These are phyloP conservation scores for Eremothecium sinecaudum DNA, from an alignment of 1,139 yeast genomes.

Conservation along the genomic window DNA sequence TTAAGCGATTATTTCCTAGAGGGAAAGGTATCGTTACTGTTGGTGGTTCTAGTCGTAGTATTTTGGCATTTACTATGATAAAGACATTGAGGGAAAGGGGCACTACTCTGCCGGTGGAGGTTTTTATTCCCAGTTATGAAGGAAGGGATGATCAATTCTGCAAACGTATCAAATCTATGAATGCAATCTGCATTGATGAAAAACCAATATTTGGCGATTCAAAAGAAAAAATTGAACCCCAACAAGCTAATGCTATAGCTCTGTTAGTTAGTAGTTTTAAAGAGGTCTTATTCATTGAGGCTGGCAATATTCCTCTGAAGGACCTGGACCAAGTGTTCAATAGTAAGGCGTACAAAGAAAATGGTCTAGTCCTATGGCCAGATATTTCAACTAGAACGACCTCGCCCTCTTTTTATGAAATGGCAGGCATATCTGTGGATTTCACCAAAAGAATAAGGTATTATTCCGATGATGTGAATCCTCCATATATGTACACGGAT, in stretches of 20 bases:
- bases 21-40: conserved; percentile 56
- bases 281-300: conserved; percentile 52
- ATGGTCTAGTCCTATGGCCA: conserved; percentile 52
- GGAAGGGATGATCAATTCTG: conserved; percentile 43
- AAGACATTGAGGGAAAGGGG: conserved; percentile 46
- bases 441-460: conserved; percentile 19
- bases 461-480: conserved; percentile 21
- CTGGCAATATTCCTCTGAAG: conserved; percentile 54
- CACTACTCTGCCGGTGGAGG: conserved; percentile 49
- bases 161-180: conserved; percentile 31
- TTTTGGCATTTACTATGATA: conserved; percentile 46
- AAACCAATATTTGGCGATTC: conserved; percentile 30
- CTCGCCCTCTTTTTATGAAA: conserved; percentile 48
- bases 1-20: conserved; percentile 17
- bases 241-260: conserved; percentile 56
- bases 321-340: conserved; percentile 45
- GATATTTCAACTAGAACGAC: conserved; percentile 62
- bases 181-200: conserved; percentile 45
- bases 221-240: conserved; percentile 39
- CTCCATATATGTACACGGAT: conserved; percentile 17
- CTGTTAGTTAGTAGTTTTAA: conserved; percentile 50
- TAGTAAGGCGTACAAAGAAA: conserved; percentile 28
- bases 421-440: conserved; percentile 39
- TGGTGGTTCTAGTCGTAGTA: conserved; percentile 53
- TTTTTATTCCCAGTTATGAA: conserved; percentile 43